Percentiles rank a stretch among this genome's conserved stretches.
Evolutionary conservation across 2,329 filamentous ascomycete genomes (phyloP).

Genomic region (Ophiocordyceps unilateralis): DNA sequence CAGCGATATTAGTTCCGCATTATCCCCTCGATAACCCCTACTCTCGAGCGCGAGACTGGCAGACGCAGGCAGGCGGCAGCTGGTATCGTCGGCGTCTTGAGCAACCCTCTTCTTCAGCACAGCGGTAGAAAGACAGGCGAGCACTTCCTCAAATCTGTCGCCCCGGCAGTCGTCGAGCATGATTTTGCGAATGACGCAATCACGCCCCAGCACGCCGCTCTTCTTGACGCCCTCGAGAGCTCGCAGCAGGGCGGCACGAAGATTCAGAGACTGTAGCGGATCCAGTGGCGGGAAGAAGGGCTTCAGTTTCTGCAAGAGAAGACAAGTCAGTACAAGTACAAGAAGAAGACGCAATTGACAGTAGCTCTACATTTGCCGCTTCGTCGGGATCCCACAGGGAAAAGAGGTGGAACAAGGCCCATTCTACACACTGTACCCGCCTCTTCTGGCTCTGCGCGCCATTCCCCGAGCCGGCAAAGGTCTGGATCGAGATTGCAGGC

Average conservation of each 20-base stretch:
- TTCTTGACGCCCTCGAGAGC: conserved; percentile 77
- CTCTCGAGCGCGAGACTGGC: conserved; percentile 40
- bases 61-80: conserved; percentile 28
- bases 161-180: conserved; percentile 96
- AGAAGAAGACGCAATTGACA: background rate
- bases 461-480: conserved; percentile 47
- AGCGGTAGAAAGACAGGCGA: conserved; percentile 67
- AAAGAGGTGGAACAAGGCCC: conserved; percentile 81
- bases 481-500: conserved; percentile 54
- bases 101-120: conserved; percentile 56
- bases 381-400: conserved; percentile 65
- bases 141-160: conserved; percentile 72
- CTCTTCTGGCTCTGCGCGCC: conserved; percentile 61
- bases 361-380: conserved; percentile 44
- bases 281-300: conserved; percentile 85
- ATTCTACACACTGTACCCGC: conserved; percentile 70
- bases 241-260: conserved; percentile 69
- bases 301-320: conserved; percentile 50
- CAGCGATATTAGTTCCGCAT: conserved; percentile 42
- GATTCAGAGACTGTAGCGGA: conserved; percentile 76
- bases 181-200: conserved; percentile 71
- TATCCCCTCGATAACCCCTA: conserved; percentile 36
- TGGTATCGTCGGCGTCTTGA: conserved; percentile 13
- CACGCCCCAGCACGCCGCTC: conserved; percentile 62
- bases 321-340: background rate